A percentile compares a stretch with the other conserved stretches of the same genome.
phyloP scores from a whole-genome alignment of 768 basidiomycete species.

The Crucibulum laeve region DNA sequence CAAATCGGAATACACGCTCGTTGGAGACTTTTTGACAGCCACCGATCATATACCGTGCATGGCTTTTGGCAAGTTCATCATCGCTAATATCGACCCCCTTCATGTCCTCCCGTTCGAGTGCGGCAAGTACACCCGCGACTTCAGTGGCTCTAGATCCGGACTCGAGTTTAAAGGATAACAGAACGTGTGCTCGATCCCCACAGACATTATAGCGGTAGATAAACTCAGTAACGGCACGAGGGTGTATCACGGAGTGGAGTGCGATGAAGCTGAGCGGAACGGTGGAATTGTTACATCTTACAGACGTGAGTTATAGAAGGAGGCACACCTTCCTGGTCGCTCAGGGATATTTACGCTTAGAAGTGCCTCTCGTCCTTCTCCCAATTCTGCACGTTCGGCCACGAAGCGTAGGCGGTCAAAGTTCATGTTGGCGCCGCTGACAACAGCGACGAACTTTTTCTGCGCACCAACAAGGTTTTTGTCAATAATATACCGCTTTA shows the following conservation, averaged over 20 bases:
- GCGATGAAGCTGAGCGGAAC: slow-evolving; percentile 65
- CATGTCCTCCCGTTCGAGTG: slow-evolving; percentile 70
- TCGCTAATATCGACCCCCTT: slow-evolving; percentile 87
- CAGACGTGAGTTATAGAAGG: background rate
- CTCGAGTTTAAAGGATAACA: slow-evolving; percentile 86
- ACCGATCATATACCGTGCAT: slow-evolving; percentile 92
- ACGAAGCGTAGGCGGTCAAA: slow-evolving; percentile 96
- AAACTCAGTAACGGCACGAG: slow-evolving; percentile 93
- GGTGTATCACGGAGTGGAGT: slow-evolving; percentile 83
- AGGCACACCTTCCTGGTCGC: slow-evolving; percentile 71
- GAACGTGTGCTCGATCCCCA: slow-evolving; percentile 72
- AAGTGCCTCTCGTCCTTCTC: slow-evolving; percentile 91
- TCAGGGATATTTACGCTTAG: slow-evolving; percentile 96
- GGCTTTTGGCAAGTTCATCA: slow-evolving; percentile 93
- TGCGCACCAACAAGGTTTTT: slow-evolving; percentile 80
- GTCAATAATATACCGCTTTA: slow-evolving; percentile 81
- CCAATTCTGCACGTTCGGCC: slow-evolving; percentile 96
- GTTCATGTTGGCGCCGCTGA: slow-evolving; percentile 99
- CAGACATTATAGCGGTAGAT: slow-evolving; percentile 83
- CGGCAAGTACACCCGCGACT: slow-evolving; percentile 56
- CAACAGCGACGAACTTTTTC: slow-evolving; percentile 85
- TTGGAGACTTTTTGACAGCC: slow-evolving; percentile 73
- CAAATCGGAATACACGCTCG: slow-evolving; percentile 91
- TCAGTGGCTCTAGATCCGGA: slow-evolving; percentile 55
- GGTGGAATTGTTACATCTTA: slow-evolving; percentile 3